Percentiles rank a stretch among this genome's conserved stretches.
Evolutionary conservation across 306 rosid genomes (phyloP).

Genomic region (Cicer judaicum): DNA sequence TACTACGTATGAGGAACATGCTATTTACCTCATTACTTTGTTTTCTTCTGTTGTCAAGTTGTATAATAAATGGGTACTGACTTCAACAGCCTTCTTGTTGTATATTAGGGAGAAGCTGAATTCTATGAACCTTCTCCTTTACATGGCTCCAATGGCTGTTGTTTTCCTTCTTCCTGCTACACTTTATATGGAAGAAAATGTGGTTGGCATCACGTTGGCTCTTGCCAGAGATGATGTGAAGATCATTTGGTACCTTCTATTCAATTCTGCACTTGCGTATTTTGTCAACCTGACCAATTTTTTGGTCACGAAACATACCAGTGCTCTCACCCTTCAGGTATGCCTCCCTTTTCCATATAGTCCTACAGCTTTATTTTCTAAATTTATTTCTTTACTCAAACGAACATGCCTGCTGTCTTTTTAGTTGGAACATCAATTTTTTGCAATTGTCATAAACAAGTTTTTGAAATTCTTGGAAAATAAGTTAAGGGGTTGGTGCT

Average conservation of each 20-base stretch:
- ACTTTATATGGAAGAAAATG: constrained; percentile 94
- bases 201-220: constrained; percentile 93
- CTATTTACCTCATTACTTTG: neutral
- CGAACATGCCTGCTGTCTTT: neutral
- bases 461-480: constrained; percentile 38
- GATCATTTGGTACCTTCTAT: constrained; percentile 96
- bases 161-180: constrained; percentile 99
- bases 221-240: constrained; percentile 94
- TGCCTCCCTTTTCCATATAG: constrained; percentile 41
- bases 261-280: constrained; percentile 91
- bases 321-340: constrained; percentile 99
- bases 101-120: constrained; percentile 93
- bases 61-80: constrained; percentile 40
- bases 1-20: constrained; percentile 43
- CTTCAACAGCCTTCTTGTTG: constrained; percentile 18
- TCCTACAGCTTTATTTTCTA: neutral
- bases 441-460: neutral
- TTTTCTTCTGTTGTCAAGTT: neutral
- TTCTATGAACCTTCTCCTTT: constrained; percentile 97
- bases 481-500: neutral
- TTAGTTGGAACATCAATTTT: constrained; percentile 6
- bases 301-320: constrained; percentile 97
- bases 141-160: constrained; percentile 99
- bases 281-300: constrained; percentile 97
- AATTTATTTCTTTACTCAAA: neutral